phyloP scores from a whole-genome alignment of 73 alveolate genomes.

The Urostyla sp. region DNA sequence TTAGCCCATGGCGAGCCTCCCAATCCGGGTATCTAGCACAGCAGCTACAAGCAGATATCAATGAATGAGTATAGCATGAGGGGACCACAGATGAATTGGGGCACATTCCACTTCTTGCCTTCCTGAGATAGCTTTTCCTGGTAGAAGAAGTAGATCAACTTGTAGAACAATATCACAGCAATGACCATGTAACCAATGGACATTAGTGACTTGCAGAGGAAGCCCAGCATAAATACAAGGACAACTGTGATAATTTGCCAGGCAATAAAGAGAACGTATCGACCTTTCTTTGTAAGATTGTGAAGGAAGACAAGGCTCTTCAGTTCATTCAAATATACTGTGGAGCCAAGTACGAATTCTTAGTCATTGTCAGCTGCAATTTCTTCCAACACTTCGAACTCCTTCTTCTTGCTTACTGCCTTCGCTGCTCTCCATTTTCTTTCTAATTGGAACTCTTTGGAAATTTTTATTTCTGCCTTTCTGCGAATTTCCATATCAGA shows the following conservation, averaged over 20 bases:
- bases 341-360: slow-evolving; percentile 28
- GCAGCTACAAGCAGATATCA: slow-evolving; percentile 24
- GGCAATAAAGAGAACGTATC: slow-evolving; percentile 28
- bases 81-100: slow-evolving; percentile 22
- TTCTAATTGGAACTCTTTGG: background rate
- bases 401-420: background rate
- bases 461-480: background rate
- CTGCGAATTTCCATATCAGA: slow-evolving; percentile 18
- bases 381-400: background rate
- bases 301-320: slow-evolving; percentile 8
- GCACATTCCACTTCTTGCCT: slow-evolving; percentile 19
- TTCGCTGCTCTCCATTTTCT: background rate
- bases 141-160: slow-evolving; percentile 32
- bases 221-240: slow-evolving; percentile 7
- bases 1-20: background rate
- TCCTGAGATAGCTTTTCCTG: slow-evolving; percentile 27
- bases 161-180: background rate
- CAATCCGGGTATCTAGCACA: slow-evolving; percentile 14
- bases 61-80: slow-evolving; percentile 31
- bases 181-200: slow-evolving; percentile 50
- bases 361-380: slow-evolving; percentile 27
- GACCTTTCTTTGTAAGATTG: slow-evolving; percentile 17
- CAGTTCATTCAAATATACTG: slow-evolving; percentile 6
- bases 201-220: slow-evolving; percentile 48
- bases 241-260: slow-evolving; percentile 12